Conservation (phyloP, 352 stramenopile species). For the Phytopythium cucurbitacearum region DNA sequence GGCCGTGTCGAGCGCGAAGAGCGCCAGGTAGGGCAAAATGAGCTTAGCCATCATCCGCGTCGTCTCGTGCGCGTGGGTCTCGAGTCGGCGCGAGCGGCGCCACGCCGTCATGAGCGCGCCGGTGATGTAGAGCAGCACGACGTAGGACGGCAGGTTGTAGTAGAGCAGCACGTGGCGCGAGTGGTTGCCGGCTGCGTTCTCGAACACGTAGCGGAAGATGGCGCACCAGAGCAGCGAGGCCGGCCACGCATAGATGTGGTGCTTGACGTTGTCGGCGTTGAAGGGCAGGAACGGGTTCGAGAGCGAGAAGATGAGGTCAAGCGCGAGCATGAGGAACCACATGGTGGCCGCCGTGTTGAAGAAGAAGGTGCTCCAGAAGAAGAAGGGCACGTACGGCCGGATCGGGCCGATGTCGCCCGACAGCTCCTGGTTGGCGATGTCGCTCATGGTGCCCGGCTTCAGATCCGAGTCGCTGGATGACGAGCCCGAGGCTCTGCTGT, state of each 20-base stretch:
- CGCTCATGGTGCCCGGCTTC: conserved; percentile 44
- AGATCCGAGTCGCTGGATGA: neutral
- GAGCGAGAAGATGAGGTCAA: conserved; percentile 85
- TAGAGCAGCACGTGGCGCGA: conserved; percentile 59
- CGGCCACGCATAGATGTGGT: conserved; percentile 81
- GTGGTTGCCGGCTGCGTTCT: conserved; percentile 12
- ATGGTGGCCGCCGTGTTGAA: conserved; percentile 74
- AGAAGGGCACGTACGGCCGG: conserved; percentile 56
- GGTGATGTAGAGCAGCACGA: conserved; percentile 66
- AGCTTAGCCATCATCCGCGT: conserved; percentile 81
- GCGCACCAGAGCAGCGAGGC: conserved; percentile 60
- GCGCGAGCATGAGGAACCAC: conserved; percentile 83
- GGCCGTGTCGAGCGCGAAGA: conserved; percentile 53
- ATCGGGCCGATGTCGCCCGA: conserved; percentile 16
- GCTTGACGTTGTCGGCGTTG: conserved; percentile 81
- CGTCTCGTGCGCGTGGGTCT: conserved; percentile 71
- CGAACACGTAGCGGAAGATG: conserved; percentile 61
- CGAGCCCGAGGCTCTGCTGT: neutral
- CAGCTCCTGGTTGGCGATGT: conserved; percentile 60
- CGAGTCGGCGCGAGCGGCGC: conserved; percentile 64
- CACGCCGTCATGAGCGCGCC: conserved; percentile 55
- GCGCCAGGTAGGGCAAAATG: conserved; percentile 70
- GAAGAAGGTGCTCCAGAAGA: conserved; percentile 86
- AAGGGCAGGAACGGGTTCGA: conserved; percentile 86
- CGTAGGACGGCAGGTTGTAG: conserved; percentile 61